A percentile compares a stretch with the other conserved stretches of the same genome.
Conservation (phyloP, 768 basidiomycete species). For the Tricholoma furcatifolium region DNA sequence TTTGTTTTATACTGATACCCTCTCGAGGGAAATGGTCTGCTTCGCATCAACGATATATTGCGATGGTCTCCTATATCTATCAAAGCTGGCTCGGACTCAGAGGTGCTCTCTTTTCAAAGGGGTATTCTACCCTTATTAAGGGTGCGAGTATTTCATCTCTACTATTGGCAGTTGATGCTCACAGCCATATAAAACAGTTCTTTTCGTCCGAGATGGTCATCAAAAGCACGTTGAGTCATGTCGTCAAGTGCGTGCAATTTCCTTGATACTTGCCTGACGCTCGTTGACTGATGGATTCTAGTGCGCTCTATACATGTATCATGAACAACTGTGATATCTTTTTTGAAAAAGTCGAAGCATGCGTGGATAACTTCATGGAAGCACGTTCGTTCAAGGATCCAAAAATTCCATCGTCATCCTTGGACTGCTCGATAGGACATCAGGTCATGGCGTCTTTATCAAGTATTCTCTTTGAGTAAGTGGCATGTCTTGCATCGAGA, state of each 20-base stretch:
- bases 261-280: neutral
- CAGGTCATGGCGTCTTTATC: slow-evolving; percentile 46
- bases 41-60: slow-evolving; percentile 49
- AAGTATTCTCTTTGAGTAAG: slow-evolving; percentile 53
- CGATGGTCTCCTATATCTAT: slow-evolving; percentile 41
- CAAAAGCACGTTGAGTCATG: slow-evolving; percentile 50
- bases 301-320: slow-evolving; percentile 44
- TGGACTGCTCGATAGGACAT: slow-evolving; percentile 29
- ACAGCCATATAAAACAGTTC: slow-evolving; percentile 36
- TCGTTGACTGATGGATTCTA: slow-evolving; percentile 16
- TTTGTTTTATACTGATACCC: neutral
- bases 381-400: slow-evolving; percentile 35
- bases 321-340: slow-evolving; percentile 45
- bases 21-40: slow-evolving; percentile 47
- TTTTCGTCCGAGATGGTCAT: slow-evolving; percentile 57
- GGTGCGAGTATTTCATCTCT: slow-evolving; percentile 26
- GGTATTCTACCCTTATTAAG: slow-evolving; percentile 54
- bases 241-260: slow-evolving; percentile 44
- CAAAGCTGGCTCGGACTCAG: slow-evolving; percentile 30
- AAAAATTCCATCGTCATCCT: neutral
- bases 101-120: slow-evolving; percentile 55
- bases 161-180: neutral
- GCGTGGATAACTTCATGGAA: slow-evolving; percentile 36
- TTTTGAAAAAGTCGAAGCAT: slow-evolving; percentile 35
- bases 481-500: slow-evolving; percentile 13